Percentiles rank a stretch among this genome's conserved stretches.
Evolutionary conservation across 805 yeast species (phyloP).

Genomic region (Wickerhamiella alocasiicola): DNA sequence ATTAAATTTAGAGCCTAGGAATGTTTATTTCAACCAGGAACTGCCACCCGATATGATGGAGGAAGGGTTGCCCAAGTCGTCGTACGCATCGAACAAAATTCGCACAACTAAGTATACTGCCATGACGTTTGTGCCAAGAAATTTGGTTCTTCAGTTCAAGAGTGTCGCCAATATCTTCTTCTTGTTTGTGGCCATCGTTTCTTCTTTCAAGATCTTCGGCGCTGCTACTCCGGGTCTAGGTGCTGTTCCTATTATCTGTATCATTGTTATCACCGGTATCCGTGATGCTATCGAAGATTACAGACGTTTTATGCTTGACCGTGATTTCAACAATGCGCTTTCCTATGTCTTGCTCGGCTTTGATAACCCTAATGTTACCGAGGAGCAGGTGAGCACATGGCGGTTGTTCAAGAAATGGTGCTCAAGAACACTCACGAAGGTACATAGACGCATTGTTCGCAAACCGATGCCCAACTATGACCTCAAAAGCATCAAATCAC

Average conservation of each 20-base stretch:
- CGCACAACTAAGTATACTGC: slow-evolving; percentile 97
- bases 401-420: slow-evolving; percentile 53
- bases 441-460: not conserved
- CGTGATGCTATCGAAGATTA: slow-evolving; percentile 75
- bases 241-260: slow-evolving; percentile 72
- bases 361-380: slow-evolving; percentile 46
- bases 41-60: slow-evolving; percentile 34
- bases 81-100: slow-evolving; percentile 82
- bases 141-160: slow-evolving; percentile 63
- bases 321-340: slow-evolving; percentile 57
- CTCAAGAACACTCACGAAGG: slow-evolving; percentile 22
- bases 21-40: slow-evolving; percentile 38
- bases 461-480: slow-evolving; percentile 7
- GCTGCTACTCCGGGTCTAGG: slow-evolving; percentile 62
- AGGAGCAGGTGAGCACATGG: slow-evolving; percentile 50
- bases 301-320: slow-evolving; percentile 50
- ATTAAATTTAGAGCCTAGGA: slow-evolving; percentile 24
- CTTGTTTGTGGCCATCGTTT: slow-evolving; percentile 65
- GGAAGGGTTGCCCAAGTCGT: slow-evolving; percentile 46
- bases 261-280: slow-evolving; percentile 59
- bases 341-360: slow-evolving; percentile 49
- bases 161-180: slow-evolving; percentile 89
- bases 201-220: slow-evolving; percentile 65
- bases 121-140: slow-evolving; percentile 75
- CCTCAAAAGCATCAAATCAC: slow-evolving; percentile 2